These are phyloP conservation scores for Venturia effusa DNA, from an alignment of 2,329 filamentous ascomycete species.

Conservation along the genomic window DNA sequence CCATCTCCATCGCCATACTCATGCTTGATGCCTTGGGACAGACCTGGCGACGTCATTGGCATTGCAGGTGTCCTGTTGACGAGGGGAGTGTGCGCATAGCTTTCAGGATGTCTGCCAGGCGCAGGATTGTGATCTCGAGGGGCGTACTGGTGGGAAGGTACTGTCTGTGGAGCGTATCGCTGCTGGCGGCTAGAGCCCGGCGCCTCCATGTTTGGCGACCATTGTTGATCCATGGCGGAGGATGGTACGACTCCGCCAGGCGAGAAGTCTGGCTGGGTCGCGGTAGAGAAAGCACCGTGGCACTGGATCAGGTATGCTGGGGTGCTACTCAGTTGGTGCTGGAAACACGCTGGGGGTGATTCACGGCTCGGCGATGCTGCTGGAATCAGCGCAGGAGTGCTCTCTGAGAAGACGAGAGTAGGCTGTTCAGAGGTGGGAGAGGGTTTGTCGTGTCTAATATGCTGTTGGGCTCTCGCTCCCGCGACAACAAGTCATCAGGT, in stretches of 20 bases:
- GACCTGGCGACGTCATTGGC: slow-evolving; percentile 25
- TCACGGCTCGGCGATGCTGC: neutral
- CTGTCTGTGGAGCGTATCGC: slow-evolving; percentile 11
- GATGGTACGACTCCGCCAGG: neutral
- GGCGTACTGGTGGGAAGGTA: slow-evolving; percentile 13
- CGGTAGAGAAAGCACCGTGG: neutral
- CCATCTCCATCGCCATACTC: slow-evolving; percentile 31
- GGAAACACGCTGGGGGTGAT: neutral
- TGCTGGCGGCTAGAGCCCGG: slow-evolving; percentile 14
- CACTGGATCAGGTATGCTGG: neutral
- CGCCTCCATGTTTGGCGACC: slow-evolving; percentile 25
- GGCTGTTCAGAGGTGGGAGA: neutral
- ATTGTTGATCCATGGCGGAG: slow-evolving; percentile 22
- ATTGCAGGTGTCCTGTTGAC: slow-evolving; percentile 27
- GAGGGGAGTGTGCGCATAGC: slow-evolving; percentile 21
- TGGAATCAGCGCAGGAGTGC: neutral
- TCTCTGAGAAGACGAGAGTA: neutral
- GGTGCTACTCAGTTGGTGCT: neutral
- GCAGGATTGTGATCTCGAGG: slow-evolving; percentile 16
- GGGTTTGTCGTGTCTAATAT: neutral
- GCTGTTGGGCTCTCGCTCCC: neutral
- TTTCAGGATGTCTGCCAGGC: slow-evolving; percentile 19
- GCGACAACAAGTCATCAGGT: neutral
- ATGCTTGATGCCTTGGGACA: slow-evolving; percentile 20
- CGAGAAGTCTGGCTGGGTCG: neutral